Base-by-base conservation (phyloP, 768 basidiomycete genomes). In the Hygrophoropsis aurantiaca region DNA sequence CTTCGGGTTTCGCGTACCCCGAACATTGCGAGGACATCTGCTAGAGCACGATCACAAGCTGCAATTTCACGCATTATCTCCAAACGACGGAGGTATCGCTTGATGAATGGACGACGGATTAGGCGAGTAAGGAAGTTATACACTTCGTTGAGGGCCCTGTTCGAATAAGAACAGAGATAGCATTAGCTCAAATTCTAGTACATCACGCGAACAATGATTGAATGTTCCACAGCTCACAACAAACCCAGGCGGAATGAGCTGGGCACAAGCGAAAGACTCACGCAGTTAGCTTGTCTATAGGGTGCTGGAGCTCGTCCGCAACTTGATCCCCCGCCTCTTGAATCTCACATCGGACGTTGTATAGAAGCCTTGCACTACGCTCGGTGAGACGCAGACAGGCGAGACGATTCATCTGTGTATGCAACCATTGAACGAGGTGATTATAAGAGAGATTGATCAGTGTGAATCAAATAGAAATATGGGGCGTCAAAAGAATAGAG, bases 51-150 rank as follows among this genome's bases (percentile, higher is more conserved):
- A 42, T 82, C 77, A 42, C 82, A 85, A 3, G 59, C 65, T 0
- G 61, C 56, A 30, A 90, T 78, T 25, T 78, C 74, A 3, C 70
- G 66, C 13, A 74, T 58, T 23, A 84, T 84, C 52, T 90, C 87
- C 32, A 87, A 83, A 35, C 86, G 78, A 58, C 82, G 82, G 32
- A 92, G 73, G 58, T 87, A 91, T 4, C 87, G 75, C 63, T 88
- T 87, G 52, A 92, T 65, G 68, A 90, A 91, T 0, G 89, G 85
- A 2, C 87, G 70, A 34, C 78, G 70, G 13, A 73, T 68, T 52
- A 88, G 82, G 53, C 80, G 82, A 44, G 72, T 57, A 21, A 88
- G 71, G 53, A 90, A 77, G 2, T 58, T 52, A 33, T 71, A 67
- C 3, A 87, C 75, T 4, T 62, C 40, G 2, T 53, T 47, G 54